Conservation (phyloP, 2,329 filamentous ascomycete species). For the Purpureocillium takamizusanense region DNA sequence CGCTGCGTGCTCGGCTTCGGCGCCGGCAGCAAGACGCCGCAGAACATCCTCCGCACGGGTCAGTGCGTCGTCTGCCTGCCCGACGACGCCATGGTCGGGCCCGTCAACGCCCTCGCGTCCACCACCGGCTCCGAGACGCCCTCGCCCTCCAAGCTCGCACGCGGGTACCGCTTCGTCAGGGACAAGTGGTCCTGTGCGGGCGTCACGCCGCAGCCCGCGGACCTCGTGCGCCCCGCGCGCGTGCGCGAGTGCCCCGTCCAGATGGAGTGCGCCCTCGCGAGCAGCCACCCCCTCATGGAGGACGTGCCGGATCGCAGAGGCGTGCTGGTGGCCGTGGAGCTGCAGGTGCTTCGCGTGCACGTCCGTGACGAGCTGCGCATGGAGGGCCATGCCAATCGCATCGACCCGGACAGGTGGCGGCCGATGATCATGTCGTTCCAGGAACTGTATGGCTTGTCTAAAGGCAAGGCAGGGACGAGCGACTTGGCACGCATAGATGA, state of each 20-base stretch:
- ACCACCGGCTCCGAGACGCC: slow-evolving; percentile 24
- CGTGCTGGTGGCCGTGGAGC: slow-evolving; percentile 21
- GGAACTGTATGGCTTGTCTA: slow-evolving; percentile 29
- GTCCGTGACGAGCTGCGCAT: slow-evolving; percentile 22
- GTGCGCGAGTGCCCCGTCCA: slow-evolving; percentile 30
- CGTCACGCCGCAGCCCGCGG: slow-evolving; percentile 23
- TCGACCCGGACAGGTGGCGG: slow-evolving; percentile 32
- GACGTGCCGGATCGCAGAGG: slow-evolving; percentile 20
- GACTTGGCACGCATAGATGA: slow-evolving; percentile 18
- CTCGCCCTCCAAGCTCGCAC: slow-evolving; percentile 15
- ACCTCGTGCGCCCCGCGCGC: slow-evolving; percentile 21
- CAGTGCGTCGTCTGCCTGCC: slow-evolving; percentile 34
- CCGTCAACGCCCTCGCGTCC: slow-evolving; percentile 26
- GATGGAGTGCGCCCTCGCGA: slow-evolving; percentile 30
- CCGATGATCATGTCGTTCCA: slow-evolving; percentile 36
- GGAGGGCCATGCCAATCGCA: slow-evolving; percentile 25
- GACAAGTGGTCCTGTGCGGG: slow-evolving; percentile 27
- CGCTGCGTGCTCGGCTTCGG: slow-evolving; percentile 32
- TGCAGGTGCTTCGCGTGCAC: slow-evolving; percentile 25
- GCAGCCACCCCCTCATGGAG: slow-evolving; percentile 19
- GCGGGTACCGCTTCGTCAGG: slow-evolving; percentile 24
- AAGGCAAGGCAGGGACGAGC: slow-evolving; percentile 13
- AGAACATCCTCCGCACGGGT: slow-evolving; percentile 29
- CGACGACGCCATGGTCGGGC: slow-evolving; percentile 20
- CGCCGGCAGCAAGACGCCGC: slow-evolving; percentile 24